These are phyloP conservation scores for Schwanniomyces yamadae DNA, from an alignment of 805 yeast species.

Conservation along the genomic window DNA sequence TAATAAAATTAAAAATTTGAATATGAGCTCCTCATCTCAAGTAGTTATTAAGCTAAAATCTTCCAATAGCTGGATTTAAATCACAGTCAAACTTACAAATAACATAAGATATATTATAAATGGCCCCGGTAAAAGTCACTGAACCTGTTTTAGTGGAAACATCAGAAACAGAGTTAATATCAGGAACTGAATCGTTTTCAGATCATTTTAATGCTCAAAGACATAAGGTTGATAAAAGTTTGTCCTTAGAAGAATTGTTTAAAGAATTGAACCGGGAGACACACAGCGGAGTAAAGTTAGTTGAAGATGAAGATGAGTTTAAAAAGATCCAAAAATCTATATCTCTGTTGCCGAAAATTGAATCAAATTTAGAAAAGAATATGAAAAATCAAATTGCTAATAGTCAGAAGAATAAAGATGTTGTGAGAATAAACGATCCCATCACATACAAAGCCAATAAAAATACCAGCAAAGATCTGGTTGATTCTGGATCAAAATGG, in stretches of 20 bases:
- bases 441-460: slow-evolving; percentile 22
- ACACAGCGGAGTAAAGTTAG: slow-evolving; percentile 5
- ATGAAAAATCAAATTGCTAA: slow-evolving; percentile 12
- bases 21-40: too few relatives aligned
- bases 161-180: slow-evolving; percentile 22
- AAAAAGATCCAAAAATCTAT: slow-evolving; percentile 33
- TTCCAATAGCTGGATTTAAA: too few relatives aligned
- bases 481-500: slow-evolving; percentile 65
- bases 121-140: slow-evolving; percentile 13
- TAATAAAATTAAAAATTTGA: too few relatives aligned
- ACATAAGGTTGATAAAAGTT: slow-evolving; percentile 9
- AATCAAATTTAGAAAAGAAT: slow-evolving; percentile 25
- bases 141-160: slow-evolving; percentile 20
- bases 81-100: too few relatives aligned
- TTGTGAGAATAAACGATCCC: slow-evolving; percentile 47
- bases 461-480: slow-evolving; percentile 14
- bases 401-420: slow-evolving; percentile 12
- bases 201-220: slow-evolving; percentile 12
- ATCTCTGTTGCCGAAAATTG: slow-evolving; percentile 41
- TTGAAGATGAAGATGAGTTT: slow-evolving; percentile 22
- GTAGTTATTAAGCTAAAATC: too few relatives aligned
- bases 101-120: slow-evolving; percentile 5
- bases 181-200: slow-evolving; percentile 26
- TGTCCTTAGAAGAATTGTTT: slow-evolving; percentile 33
- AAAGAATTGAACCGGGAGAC: slow-evolving; percentile 28